These are phyloP conservation scores for Mycena leptocephala DNA, from an alignment of 768 basidiomycete genomes.

Conservation along the genomic window DNA sequence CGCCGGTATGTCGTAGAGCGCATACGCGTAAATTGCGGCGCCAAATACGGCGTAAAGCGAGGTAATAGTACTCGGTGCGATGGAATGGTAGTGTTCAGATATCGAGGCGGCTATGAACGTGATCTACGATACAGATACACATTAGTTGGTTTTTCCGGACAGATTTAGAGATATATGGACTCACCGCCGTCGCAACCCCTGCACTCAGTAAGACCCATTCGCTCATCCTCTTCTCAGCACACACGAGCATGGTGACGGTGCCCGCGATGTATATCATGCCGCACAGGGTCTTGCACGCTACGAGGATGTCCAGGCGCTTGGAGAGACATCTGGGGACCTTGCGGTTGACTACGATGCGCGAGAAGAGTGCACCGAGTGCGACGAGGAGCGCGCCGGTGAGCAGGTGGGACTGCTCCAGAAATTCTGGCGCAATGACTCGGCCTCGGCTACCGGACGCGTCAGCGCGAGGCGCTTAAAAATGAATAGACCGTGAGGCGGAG, in stretches of 20 bases:
- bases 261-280: neutral
- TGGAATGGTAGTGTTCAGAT: constrained; percentile 10
- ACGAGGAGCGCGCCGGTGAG: neutral
- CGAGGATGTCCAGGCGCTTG: neutral
- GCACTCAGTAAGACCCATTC: neutral
- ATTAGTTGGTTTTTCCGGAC: too few relatives aligned
- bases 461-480: too few relatives aligned
- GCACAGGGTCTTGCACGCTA: neutral
- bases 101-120: neutral
- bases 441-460: too few relatives aligned
- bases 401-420: too few relatives aligned
- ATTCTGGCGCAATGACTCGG: too few relatives aligned
- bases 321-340: constrained; percentile 10
- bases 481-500: too few relatives aligned
- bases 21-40: constrained; percentile 3
- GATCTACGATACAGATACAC: too few relatives aligned
- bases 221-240: neutral
- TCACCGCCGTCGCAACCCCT: neutral
- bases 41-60: neutral
- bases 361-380: neutral
- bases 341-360: neutral
- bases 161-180: too few relatives aligned
- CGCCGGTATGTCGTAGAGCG: neutral
- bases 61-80: constrained; percentile 1
- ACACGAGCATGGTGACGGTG: neutral